Conservation (phyloP, 1,284 basidiomycete species). For the Sphaerobolus stellatus region DNA sequence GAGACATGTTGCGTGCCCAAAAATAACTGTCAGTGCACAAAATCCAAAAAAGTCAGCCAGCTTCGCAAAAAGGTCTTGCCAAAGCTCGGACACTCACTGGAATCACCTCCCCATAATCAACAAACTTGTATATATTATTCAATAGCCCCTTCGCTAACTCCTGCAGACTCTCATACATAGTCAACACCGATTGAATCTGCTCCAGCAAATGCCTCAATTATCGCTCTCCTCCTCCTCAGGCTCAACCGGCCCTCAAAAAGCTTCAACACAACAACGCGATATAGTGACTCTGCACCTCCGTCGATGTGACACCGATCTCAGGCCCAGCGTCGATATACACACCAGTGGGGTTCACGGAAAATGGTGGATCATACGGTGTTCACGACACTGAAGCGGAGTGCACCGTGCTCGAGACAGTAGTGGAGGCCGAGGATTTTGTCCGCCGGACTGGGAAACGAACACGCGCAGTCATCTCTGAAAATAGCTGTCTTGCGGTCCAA, state of each 20-base stretch:
- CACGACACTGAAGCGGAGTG: constrained; percentile 94
- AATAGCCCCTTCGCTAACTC: constrained; percentile 79
- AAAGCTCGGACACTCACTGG: constrained; percentile 60
- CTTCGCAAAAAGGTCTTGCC: too few relatives aligned
- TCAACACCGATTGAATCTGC: constrained; percentile 88
- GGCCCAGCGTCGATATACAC: constrained; percentile 99
- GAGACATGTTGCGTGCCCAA: constrained; percentile 90
- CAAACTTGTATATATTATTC: constrained; percentile 81
- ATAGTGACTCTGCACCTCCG: constrained; percentile 99
- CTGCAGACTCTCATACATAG: constrained; percentile 78
- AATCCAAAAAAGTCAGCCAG: not conserved
- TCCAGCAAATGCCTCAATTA: constrained; percentile 91
- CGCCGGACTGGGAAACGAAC: constrained; percentile 96
- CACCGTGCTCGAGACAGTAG: constrained; percentile 96
- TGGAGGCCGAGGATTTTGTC: constrained; percentile 96
- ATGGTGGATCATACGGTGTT: constrained; percentile 99
- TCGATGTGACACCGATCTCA: constrained; percentile 99
- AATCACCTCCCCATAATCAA: constrained; percentile 98
- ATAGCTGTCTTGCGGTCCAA: constrained; percentile 98
- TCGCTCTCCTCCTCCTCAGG: constrained; percentile 86
- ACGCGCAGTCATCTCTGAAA: constrained; percentile 97
- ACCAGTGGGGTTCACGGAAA: constrained; percentile 99
- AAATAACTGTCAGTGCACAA: not conserved
- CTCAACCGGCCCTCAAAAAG: constrained; percentile 96
- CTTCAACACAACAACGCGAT: constrained; percentile 94